Evolutionary conservation across 2,329 filamentous ascomycete genomes (phyloP).

Genomic region (Fusarium begoniae): DNA sequence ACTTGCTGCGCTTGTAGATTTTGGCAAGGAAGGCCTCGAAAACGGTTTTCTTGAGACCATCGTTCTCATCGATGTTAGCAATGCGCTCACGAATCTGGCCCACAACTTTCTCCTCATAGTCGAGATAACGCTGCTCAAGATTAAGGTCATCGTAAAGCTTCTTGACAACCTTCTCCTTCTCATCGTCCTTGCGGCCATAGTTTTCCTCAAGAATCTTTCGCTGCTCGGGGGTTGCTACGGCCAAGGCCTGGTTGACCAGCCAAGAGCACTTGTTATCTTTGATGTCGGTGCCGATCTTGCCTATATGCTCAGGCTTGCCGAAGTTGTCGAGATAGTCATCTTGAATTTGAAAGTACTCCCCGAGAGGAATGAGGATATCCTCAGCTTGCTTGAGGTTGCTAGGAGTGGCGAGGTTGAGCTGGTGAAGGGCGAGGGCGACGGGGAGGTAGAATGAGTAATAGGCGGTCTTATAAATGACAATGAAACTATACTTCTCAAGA

Average conservation of each 20-base stretch:
- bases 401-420: slow-evolving; percentile 83
- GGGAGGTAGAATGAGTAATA: slow-evolving; percentile 99
- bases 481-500: slow-evolving; percentile 95
- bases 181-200: slow-evolving; percentile 91
- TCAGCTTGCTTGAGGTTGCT: slow-evolving; percentile 90
- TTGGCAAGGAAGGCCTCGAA: slow-evolving; percentile 92
- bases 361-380: slow-evolving; percentile 94
- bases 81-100: slow-evolving; percentile 81
- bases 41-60: slow-evolving; percentile 88
- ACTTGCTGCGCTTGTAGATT: slow-evolving; percentile 99
- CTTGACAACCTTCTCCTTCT: slow-evolving; percentile 87
- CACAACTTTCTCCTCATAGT: slow-evolving; percentile 90
- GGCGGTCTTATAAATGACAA: slow-evolving; percentile 99
- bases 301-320: slow-evolving; percentile 89
- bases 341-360: slow-evolving; percentile 99
- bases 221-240: slow-evolving; percentile 83
- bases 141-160: slow-evolving; percentile 86
- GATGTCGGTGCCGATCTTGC: slow-evolving; percentile 99
- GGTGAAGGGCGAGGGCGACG: slow-evolving; percentile 88
- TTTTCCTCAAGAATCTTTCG: slow-evolving; percentile 87
- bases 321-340: slow-evolving; percentile 99
- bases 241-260: slow-evolving; percentile 94
- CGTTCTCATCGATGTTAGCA: slow-evolving; percentile 80
- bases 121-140: slow-evolving; percentile 82
- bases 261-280: slow-evolving; percentile 99